Evolutionary conservation across 768 basidiomycete genomes (phyloP).

Genomic region (Pleurotus cornucopiae): DNA sequence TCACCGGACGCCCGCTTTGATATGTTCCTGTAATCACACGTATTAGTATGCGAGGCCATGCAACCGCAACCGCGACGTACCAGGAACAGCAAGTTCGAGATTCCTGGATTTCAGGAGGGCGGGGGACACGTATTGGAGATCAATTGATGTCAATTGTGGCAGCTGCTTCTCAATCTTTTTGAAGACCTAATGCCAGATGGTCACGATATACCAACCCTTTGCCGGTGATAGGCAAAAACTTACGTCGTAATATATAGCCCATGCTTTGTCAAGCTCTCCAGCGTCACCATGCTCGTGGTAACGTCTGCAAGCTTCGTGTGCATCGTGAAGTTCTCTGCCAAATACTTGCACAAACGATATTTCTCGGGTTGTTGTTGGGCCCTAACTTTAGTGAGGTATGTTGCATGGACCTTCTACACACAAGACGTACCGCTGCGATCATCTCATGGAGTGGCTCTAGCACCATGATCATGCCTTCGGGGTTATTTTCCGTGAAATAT

Average conservation of each 20-base stretch:
- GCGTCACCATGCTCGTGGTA: slow-evolving; percentile 85
- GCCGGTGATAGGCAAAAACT: slow-evolving; percentile 17
- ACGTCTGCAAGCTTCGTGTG: slow-evolving; percentile 84
- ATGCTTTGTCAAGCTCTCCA: slow-evolving; percentile 91
- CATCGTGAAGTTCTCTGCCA: slow-evolving; percentile 87
- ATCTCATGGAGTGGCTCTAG: slow-evolving; percentile 91
- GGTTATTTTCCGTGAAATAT: slow-evolving; percentile 96
- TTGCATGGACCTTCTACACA: background rate
- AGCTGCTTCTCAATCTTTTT: slow-evolving; percentile 94
- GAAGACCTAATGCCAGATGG: slow-evolving; percentile 62
- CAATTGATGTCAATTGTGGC: slow-evolving; percentile 81
- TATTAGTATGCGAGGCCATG: background rate
- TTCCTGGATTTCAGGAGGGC: slow-evolving; percentile 83
- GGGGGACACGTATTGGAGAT: slow-evolving; percentile 97
- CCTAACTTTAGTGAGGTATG: slow-evolving; percentile 38
- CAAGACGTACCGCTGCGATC: slow-evolving; percentile 67
- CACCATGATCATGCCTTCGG: slow-evolving; percentile 93
- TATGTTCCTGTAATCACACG: slow-evolving; percentile 65
- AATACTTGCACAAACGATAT: slow-evolving; percentile 94
- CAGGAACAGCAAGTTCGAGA: slow-evolving; percentile 92
- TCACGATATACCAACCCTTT: background rate
- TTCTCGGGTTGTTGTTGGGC: slow-evolving; percentile 90
- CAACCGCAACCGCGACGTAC: slow-evolving; percentile 31
- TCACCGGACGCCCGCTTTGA: slow-evolving; percentile 78
- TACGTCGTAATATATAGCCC: slow-evolving; percentile 97